phyloP scores from a whole-genome alignment of 2,329 filamentous ascomycete genomes.

The Sclerotinia glacialis region DNA sequence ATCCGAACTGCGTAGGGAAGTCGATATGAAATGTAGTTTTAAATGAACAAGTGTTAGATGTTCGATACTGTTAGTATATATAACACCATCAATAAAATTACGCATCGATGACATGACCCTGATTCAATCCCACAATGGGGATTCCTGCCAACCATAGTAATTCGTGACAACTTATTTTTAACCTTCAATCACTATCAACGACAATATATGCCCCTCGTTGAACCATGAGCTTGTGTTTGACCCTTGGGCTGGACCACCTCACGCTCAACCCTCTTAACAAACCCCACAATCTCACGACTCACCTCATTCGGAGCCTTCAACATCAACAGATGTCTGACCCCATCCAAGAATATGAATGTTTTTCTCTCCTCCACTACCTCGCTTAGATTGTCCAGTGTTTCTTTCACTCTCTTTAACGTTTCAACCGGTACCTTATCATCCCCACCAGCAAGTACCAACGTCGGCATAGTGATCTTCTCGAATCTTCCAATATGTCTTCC shows the following conservation, averaged over 20 bases:
- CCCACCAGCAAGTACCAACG: slow-evolving; percentile 38
- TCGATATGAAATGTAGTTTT: background rate
- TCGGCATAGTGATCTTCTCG: slow-evolving; percentile 30
- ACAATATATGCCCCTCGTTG: background rate
- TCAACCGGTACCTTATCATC: slow-evolving; percentile 41
- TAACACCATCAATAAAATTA: too few species aligned
- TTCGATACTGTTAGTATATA: background rate
- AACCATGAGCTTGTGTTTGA: background rate
- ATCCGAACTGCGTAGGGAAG: background rate
- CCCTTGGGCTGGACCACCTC: background rate
- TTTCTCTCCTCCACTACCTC: slow-evolving; percentile 11
- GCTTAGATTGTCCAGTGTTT: slow-evolving; percentile 32
- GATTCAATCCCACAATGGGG: background rate
- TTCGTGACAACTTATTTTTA: background rate
- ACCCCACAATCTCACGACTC: background rate
- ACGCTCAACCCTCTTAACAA: background rate
- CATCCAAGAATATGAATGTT: slow-evolving; percentile 27
- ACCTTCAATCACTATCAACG: background rate
- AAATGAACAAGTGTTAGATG: background rate
- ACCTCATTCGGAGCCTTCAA: slow-evolving; percentile 26
- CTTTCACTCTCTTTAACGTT: slow-evolving; percentile 36
- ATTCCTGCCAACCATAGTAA: background rate
- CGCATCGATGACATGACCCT: too few species aligned
- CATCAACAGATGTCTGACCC: slow-evolving; percentile 26
- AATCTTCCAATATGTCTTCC: slow-evolving; percentile 37